A percentile compares a stretch with the other conserved stretches of the same genome.
Conservation (phyloP, 2,329 filamentous ascomycete species). For the Cercospora brassicicola region DNA sequence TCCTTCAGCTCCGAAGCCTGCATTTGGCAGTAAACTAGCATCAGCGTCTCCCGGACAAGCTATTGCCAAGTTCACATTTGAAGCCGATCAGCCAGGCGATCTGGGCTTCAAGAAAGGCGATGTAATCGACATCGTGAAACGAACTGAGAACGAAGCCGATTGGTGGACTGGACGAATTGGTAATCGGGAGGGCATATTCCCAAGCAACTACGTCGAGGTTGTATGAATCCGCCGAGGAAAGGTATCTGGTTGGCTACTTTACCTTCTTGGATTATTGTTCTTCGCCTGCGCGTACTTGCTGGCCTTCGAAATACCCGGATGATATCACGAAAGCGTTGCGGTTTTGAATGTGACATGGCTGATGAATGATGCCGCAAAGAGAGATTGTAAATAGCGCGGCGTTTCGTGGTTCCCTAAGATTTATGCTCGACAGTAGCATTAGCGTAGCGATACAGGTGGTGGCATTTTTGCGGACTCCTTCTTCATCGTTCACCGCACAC, state of each 20-base stretch:
- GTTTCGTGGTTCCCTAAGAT: neutral
- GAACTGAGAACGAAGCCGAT: conserved; percentile 88
- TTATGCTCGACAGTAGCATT: conserved; percentile 6
- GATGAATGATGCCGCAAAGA: conserved; percentile 2
- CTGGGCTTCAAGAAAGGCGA: conserved; percentile 97
- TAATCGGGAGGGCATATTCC: conserved; percentile 79
- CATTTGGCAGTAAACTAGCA: conserved; percentile 73
- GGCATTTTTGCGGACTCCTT: neutral
- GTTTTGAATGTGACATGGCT: neutral
- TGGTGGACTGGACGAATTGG: conserved; percentile 98
- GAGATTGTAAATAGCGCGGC: conserved; percentile 3
- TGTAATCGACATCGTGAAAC: conserved; percentile 89
- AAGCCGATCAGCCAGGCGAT: conserved; percentile 89
- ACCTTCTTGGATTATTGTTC: conserved; percentile 3
- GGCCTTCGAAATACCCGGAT: neutral
- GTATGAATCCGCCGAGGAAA: conserved; percentile 9
- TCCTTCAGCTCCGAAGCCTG: conserved; percentile 85
- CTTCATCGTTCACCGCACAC: neutral
- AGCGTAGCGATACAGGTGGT: neutral
- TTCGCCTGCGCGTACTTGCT: conserved; percentile 3
- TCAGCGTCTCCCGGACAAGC: conserved; percentile 68
- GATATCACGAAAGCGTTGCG: conserved; percentile 4
- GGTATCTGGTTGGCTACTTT: neutral
- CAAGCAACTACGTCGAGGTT: conserved; percentile 46
- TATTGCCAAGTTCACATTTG: conserved; percentile 88